phyloP scores from a whole-genome alignment of 441 rosid species.

The Arabidopsis hybrid region DNA sequence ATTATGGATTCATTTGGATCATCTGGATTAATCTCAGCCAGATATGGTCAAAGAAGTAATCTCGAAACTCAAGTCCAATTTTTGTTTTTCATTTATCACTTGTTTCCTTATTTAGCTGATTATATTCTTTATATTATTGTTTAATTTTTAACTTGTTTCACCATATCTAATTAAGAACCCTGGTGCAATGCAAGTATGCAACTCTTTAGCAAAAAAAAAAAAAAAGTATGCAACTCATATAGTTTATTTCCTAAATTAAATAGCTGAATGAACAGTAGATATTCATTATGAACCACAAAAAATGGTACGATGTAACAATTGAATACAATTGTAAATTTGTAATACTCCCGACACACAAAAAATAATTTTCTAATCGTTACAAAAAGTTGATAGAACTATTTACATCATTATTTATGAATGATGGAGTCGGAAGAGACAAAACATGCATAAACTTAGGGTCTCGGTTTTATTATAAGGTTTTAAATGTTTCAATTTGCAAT shows the following conservation, averaged over 20 bases:
- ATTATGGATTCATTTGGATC: background rate
- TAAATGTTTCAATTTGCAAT: constrained; percentile 26
- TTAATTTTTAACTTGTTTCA: background rate
- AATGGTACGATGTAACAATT: constrained; percentile 30
- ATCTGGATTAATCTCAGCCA: too few relatives aligned
- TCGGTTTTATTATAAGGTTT: constrained; percentile 22
- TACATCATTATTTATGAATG: constrained; percentile 36
- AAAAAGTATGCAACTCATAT: background rate
- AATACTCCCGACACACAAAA: constrained; percentile 1
- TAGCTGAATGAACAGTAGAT: background rate
- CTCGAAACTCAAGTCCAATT: too few relatives aligned
- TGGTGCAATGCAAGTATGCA: too few relatives aligned
- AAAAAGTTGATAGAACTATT: constrained; percentile 28
- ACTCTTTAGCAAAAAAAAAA: too few relatives aligned
- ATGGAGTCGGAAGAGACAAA: constrained; percentile 37
- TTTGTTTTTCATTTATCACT: too few relatives aligned
- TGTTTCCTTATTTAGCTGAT: too few relatives aligned
- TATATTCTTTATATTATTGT: too few relatives aligned
- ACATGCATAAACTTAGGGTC: constrained; percentile 36
- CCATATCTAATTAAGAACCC: background rate
- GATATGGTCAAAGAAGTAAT: too few relatives aligned
- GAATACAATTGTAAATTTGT: constrained; percentile 16
- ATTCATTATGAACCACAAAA: constrained; percentile 1
- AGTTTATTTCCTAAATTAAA: background rate
- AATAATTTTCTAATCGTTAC: constrained; percentile 14